Evolutionary conservation across 2,329 filamentous ascomycete species (phyloP).

Genomic region (Seiridium unicorne): DNA sequence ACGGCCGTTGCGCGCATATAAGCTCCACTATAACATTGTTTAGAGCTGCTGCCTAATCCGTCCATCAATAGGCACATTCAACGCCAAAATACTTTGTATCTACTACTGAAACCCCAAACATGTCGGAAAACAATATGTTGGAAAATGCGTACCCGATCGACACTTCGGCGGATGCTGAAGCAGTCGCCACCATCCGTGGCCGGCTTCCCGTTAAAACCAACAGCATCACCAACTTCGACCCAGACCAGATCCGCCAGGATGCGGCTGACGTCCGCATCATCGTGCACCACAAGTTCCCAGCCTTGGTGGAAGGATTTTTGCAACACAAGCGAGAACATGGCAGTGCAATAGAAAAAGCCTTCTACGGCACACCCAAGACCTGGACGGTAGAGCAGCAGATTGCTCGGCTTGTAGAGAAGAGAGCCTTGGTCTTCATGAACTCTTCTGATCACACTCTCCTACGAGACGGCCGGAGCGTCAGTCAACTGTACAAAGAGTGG

Average conservation of each 20-base stretch:
- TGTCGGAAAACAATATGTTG: not conserved
- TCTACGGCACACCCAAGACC: slow-evolving; percentile 13
- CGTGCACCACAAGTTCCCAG: slow-evolving; percentile 20
- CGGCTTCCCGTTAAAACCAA: slow-evolving; percentile 18
- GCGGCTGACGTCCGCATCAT: slow-evolving; percentile 24
- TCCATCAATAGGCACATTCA: no score
- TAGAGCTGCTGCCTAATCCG: no score
- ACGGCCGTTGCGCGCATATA: no score
- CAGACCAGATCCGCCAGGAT: slow-evolving; percentile 15
- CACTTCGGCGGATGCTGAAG: not conserved
- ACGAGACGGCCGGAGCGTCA: slow-evolving; percentile 12
- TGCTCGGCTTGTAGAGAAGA: slow-evolving; percentile 22
- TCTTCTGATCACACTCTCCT: slow-evolving; percentile 19
- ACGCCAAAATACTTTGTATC: no score
- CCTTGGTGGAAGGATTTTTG: slow-evolving; percentile 23
- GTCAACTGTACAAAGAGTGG: slow-evolving; percentile 17
- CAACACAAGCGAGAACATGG: slow-evolving; percentile 24
- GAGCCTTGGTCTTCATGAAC: slow-evolving; percentile 22
- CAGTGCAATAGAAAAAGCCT: slow-evolving; percentile 15
- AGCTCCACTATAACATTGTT: no score
- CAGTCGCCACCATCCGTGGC: not conserved
- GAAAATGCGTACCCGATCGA: not conserved
- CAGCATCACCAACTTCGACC: slow-evolving; percentile 20
- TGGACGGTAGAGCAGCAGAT: slow-evolving; percentile 22
- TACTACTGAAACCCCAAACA: not conserved